These are phyloP conservation scores for Sporisorium graminicola DNA, from an alignment of 1,284 basidiomycete species.

Conservation along the genomic window DNA sequence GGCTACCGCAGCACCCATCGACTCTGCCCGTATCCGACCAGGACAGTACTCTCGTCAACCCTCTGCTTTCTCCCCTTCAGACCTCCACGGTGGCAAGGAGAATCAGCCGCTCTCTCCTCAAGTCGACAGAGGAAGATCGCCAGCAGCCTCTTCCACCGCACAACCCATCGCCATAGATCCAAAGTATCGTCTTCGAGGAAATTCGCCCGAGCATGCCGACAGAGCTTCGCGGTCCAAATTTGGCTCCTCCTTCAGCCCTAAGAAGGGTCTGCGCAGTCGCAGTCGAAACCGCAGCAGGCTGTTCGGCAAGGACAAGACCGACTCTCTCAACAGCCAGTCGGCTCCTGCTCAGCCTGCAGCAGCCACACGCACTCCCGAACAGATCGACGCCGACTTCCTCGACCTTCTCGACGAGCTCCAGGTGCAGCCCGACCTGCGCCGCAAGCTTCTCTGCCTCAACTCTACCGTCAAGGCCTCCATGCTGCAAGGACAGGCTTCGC, in stretches of 20 bases:
- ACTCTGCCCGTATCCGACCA: constrained; percentile 37
- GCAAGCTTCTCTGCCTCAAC: constrained; percentile 82
- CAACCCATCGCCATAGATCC: constrained; percentile 38
- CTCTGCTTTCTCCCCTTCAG: constrained; percentile 10
- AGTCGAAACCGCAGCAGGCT: constrained; percentile 41
- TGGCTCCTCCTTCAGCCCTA: constrained; percentile 41
- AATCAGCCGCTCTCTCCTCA: constrained; percentile 35
- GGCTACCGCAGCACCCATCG: constrained; percentile 29
- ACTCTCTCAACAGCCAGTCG: constrained; percentile 27
- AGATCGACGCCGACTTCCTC: constrained; percentile 59
- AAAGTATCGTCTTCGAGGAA: constrained; percentile 49
- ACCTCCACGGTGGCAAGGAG: constrained; percentile 33
- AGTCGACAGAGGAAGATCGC: constrained; percentile 9
- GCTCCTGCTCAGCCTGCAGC: constrained; percentile 9
- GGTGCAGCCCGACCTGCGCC: constrained; percentile 80
- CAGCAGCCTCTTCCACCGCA: neutral
- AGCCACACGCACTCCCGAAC: constrained; percentile 25
- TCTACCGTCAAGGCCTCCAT: constrained; percentile 87
- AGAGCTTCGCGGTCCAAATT: constrained; percentile 23
- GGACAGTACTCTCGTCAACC: constrained; percentile 50
- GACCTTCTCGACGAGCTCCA: constrained; percentile 70
- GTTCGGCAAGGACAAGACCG: constrained; percentile 45
- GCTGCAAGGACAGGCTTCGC: constrained; percentile 82
- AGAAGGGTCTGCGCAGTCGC: constrained; percentile 35
- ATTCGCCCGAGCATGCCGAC: constrained; percentile 34